phyloP scores from a whole-genome alignment of 2,329 filamentous ascomycete species.

The Aspergillus neotritici region DNA sequence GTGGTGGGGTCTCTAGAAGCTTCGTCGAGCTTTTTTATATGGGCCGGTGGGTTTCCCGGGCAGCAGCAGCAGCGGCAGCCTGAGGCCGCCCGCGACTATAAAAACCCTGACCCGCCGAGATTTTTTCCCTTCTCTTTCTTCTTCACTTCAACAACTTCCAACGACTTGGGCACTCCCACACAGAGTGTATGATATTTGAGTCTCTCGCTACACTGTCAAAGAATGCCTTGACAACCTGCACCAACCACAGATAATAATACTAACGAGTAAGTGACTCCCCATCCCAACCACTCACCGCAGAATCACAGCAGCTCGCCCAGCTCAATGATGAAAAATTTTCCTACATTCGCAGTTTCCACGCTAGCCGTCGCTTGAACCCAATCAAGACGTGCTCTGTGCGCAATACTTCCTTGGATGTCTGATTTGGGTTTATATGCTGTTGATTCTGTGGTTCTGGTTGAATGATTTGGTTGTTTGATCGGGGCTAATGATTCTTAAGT shows the following conservation, averaged over 20 bases:
- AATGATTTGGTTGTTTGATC: constrained; percentile 9
- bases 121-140: constrained; percentile 18
- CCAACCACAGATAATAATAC: no score
- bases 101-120: constrained; percentile 22
- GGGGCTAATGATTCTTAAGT: background rate
- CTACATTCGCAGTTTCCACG: constrained; percentile 42
- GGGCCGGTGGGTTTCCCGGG: constrained; percentile 25
- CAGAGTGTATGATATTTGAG: no score
- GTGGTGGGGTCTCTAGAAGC: constrained; percentile 22
- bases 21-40: constrained; percentile 14
- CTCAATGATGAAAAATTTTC: constrained; percentile 38
- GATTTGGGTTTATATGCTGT: no score
- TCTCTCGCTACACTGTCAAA: no score
- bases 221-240: no score
- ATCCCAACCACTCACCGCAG: no score
- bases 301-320: no score
- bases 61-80: constrained; percentile 15
- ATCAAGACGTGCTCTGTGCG: constrained; percentile 32
- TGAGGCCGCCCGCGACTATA: constrained; percentile 23
- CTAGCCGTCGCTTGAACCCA: constrained; percentile 34
- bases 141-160: constrained; percentile 6
- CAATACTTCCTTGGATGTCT: constrained; percentile 38
- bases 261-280: constrained; percentile 14
- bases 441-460: constrained; percentile 14
- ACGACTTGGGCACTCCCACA: no score